Evolutionary conservation across 2,329 filamentous ascomycete genomes (phyloP).

Genomic region (Coccinonectria pachysandricola): DNA sequence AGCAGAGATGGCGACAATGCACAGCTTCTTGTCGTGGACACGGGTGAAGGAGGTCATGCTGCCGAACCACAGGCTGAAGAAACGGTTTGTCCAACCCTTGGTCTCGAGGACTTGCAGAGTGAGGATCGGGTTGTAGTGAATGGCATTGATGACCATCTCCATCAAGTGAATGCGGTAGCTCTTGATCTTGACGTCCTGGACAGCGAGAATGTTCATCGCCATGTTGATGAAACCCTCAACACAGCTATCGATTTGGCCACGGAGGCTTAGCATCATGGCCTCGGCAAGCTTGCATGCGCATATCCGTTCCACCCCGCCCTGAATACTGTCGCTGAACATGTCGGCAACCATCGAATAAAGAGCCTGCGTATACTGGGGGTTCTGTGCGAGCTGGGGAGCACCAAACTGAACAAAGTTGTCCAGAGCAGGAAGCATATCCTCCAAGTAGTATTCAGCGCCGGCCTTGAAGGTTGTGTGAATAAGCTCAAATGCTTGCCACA

Average conservation of each 20-base stretch:
- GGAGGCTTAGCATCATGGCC: slow-evolving; percentile 91
- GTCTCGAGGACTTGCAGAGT: slow-evolving; percentile 79
- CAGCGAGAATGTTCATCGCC: slow-evolving; percentile 72
- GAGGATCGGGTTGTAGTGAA: slow-evolving; percentile 90
- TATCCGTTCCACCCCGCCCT: slow-evolving; percentile 87
- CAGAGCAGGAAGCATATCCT: slow-evolving; percentile 95
- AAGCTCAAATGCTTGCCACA: slow-evolving; percentile 98
- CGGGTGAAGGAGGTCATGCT: slow-evolving; percentile 88
- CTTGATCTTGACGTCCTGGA: slow-evolving; percentile 74
- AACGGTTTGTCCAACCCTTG: slow-evolving; percentile 95
- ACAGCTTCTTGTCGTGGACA: slow-evolving; percentile 98
- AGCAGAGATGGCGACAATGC: slow-evolving; percentile 83
- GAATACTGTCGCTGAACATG: slow-evolving; percentile 87
- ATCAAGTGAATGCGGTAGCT: slow-evolving; percentile 92
- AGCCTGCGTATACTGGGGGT: slow-evolving; percentile 76
- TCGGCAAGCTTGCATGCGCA: slow-evolving; percentile 97
- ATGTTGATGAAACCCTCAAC: slow-evolving; percentile 82
- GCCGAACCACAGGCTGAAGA: slow-evolving; percentile 97
- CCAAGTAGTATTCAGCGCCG: slow-evolving; percentile 90
- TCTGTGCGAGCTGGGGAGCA: slow-evolving; percentile 66
- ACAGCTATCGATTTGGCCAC: slow-evolving; percentile 78
- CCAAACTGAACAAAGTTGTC: slow-evolving; percentile 98
- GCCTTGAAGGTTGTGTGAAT: slow-evolving; percentile 97
- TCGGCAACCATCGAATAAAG: slow-evolving; percentile 90
- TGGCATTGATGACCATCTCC: slow-evolving; percentile 97